phyloP scores from a whole-genome alignment of 176 grass and related monocot genomes.

The Aegilops longissima region DNA sequence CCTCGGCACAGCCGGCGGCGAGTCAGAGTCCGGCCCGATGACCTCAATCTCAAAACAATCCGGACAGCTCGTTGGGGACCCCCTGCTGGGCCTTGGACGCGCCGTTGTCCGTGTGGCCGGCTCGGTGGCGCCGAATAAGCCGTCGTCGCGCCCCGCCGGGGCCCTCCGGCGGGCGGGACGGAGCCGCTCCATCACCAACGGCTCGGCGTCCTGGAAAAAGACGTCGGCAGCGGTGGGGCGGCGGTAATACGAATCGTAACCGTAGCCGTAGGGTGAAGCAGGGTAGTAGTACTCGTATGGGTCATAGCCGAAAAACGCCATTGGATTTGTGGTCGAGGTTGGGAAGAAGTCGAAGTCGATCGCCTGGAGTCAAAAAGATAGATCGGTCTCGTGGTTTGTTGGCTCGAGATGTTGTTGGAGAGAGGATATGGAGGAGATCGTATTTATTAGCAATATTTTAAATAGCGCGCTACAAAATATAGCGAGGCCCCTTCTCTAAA shows the following conservation, averaged over 20 bases:
- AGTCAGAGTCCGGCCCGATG: neutral
- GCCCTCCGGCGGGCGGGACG: too few relatives aligned
- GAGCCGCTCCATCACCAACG: too few relatives aligned
- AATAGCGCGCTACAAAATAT: too few relatives aligned
- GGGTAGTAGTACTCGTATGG: neutral
- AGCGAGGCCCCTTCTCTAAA: too few relatives aligned
- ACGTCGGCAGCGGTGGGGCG: neutral
- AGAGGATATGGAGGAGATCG: too few relatives aligned
- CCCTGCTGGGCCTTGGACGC: neutral
- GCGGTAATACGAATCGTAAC: neutral
- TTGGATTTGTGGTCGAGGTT: neutral
- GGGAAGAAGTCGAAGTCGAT: too few relatives aligned
- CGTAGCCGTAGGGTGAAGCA: neutral
- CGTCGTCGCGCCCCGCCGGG: neutral
- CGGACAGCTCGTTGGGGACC: neutral
- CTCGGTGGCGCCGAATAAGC: neutral
- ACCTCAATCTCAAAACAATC: neutral
- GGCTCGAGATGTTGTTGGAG: too few relatives aligned
- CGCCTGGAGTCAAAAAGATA: too few relatives aligned
- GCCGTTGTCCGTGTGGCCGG: neutral
- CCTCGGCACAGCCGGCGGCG: neutral
- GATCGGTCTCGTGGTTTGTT: too few relatives aligned
- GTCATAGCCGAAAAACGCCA: constrained; percentile 25
- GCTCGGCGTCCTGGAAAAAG: too few relatives aligned
- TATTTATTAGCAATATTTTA: too few relatives aligned